These are phyloP conservation scores for Botrytis fragariae DNA, from an alignment of 2,329 filamentous ascomycete species.

Conservation along the genomic window DNA sequence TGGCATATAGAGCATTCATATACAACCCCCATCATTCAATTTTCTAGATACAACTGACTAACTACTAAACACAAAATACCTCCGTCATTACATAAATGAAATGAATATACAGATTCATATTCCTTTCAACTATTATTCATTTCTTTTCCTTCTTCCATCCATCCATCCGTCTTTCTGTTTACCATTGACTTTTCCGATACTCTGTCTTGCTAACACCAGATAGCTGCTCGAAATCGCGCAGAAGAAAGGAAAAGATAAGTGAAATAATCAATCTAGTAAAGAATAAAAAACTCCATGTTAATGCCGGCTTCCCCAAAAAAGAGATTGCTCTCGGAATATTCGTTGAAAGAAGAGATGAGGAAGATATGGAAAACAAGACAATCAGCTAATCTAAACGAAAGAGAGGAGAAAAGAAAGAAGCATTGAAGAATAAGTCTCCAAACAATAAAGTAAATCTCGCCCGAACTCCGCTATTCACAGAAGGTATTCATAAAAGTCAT, in stretches of 20 bases:
- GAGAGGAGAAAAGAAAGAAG: background rate
- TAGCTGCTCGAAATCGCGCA: background rate
- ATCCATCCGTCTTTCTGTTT: background rate
- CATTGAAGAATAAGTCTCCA: background rate
- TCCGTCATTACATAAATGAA: slow-evolving; percentile 5
- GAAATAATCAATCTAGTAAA: background rate
- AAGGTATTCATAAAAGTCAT: slow-evolving; percentile 1
- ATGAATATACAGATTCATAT: background rate
- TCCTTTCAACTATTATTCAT: background rate
- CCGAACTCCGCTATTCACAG: background rate
- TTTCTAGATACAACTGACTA: background rate
- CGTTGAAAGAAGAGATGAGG: background rate
- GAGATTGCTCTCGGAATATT: slow-evolving; percentile 3
- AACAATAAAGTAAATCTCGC: background rate
- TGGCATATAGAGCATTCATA: too few relatives aligned
- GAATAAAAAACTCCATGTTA: background rate
- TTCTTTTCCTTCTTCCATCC: background rate
- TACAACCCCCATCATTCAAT: background rate
- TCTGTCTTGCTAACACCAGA: background rate
- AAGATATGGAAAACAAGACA: background rate
- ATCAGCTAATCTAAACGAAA: background rate
- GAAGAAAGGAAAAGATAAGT: background rate
- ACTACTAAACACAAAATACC: background rate
- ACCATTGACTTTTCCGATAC: background rate
- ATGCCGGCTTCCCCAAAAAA: background rate